A percentile compares a stretch with the other conserved stretches of the same genome.
phyloP scores from a whole-genome alignment of 257 asterid genomes.

The Primulina huaijiensis region DNA sequence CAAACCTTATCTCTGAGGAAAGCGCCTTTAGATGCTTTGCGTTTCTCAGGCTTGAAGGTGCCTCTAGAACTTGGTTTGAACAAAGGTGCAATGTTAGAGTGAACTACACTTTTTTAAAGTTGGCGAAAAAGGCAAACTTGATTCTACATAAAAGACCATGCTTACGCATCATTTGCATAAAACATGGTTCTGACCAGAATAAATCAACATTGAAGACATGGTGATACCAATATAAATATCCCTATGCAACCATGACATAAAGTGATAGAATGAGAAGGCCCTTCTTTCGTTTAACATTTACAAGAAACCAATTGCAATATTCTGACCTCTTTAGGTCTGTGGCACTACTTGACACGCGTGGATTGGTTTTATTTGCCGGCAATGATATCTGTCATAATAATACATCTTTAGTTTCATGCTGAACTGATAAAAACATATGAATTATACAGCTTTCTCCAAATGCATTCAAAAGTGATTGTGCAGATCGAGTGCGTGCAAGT shows the following conservation, averaged over 20 bases:
- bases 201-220: neutral
- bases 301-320: neutral
- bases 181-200: neutral
- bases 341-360: conserved; percentile 22
- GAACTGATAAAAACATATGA: conserved; percentile 3
- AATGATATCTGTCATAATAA: conserved; percentile 33
- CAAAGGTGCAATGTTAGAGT: conserved; percentile 18
- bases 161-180: neutral
- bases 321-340: conserved; percentile 38
- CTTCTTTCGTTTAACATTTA: neutral
- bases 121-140: neutral
- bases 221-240: neutral
- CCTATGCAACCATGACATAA: neutral
- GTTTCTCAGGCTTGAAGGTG: conserved; percentile 30
- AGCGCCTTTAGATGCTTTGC: conserved; percentile 22
- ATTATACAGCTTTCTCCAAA: neutral
- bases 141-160: neutral
- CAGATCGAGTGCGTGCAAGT: neutral
- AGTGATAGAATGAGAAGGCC: neutral
- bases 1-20: conserved; percentile 32
- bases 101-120: neutral
- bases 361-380: conserved; percentile 13
- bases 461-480: neutral
- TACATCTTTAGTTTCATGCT: conserved; percentile 14
- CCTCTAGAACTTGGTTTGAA: conserved; percentile 34